Conservation (phyloP, 495 filamentous ascomycete species). For the Hypoxylon lienhwacheense region DNA sequence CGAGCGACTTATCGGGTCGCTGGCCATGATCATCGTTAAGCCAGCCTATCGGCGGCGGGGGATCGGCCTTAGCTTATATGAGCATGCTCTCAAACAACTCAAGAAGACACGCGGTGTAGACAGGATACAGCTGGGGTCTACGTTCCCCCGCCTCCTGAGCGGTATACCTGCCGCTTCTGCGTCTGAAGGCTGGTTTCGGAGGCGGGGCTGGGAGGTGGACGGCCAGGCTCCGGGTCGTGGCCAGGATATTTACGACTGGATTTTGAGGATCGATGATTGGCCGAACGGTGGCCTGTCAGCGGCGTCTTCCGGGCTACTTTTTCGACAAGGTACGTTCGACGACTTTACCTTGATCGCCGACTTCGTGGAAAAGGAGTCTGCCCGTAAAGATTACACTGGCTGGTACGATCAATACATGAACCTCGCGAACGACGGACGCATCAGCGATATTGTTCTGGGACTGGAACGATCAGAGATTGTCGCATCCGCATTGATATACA, state of each 20-base stretch:
- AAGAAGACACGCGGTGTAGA: constrained; percentile 55
- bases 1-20: constrained; percentile 58
- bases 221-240: constrained; percentile 48
- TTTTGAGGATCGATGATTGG: constrained; percentile 59
- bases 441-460: constrained; percentile 55
- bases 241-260: constrained; percentile 58
- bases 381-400: constrained; percentile 47
- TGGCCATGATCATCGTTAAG: constrained; percentile 61
- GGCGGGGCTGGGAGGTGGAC: constrained; percentile 58
- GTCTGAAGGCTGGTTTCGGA: constrained; percentile 59
- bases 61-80: constrained; percentile 60
- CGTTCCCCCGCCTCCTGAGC: constrained; percentile 62
- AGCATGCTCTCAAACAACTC: constrained; percentile 56
- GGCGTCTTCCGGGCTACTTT: constrained; percentile 41
- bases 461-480: constrained; percentile 51
- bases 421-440: constrained; percentile 47
- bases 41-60: constrained; percentile 56
- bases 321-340: constrained; percentile 52
- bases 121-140: constrained; percentile 61
- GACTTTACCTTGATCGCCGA: constrained; percentile 57
- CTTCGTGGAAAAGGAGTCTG: constrained; percentile 54
- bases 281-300: constrained; percentile 40
- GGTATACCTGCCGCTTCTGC: constrained; percentile 54
- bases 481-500: constrained; percentile 60
- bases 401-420: constrained; percentile 60